These are phyloP conservation scores for Rhodotorula babjevae DNA, from an alignment of 768 basidiomycete species.

Conservation along the genomic window DNA sequence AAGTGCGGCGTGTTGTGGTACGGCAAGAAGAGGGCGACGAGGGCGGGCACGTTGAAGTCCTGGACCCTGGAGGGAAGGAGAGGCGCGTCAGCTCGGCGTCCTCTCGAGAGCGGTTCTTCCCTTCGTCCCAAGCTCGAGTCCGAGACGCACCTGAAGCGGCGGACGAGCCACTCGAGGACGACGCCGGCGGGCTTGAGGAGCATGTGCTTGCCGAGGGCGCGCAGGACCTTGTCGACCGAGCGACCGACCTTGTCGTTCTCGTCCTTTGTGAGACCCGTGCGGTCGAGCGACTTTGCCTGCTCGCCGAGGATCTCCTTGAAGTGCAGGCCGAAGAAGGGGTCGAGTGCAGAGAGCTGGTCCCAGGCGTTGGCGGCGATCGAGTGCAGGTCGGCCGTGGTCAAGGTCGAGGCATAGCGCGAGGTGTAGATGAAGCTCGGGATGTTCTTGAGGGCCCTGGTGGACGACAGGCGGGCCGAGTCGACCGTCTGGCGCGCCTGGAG, in stretches of 20 bases:
- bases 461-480: conserved; percentile 66
- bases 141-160: conserved; percentile 73
- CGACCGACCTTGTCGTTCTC: conserved; percentile 62
- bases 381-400: conserved; percentile 78
- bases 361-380: conserved; percentile 71
- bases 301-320: conserved; percentile 74
- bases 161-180: conserved; percentile 88
- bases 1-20: conserved; percentile 95
- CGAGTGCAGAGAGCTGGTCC: conserved; percentile 81
- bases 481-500: conserved; percentile 72
- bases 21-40: conserved; percentile 79
- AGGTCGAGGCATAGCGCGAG: conserved; percentile 54
- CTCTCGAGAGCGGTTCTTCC: too few relatives aligned
- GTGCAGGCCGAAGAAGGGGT: conserved; percentile 74
- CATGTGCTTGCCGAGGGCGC: conserved; percentile 71
- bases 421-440: conserved; percentile 43
- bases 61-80: conserved; percentile 59
- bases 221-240: conserved; percentile 60
- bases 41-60: conserved; percentile 79
- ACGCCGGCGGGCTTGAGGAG: conserved; percentile 74
- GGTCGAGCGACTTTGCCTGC: conserved; percentile 65
- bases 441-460: conserved; percentile 53
- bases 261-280: conserved; percentile 66
- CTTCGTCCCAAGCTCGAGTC: too few relatives aligned
- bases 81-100: too few relatives aligned